A percentile compares a stretch with the other conserved stretches of the same genome.
phyloP scores from a whole-genome alignment of 2,329 filamentous ascomycete genomes.

The Fusarium anguioides region DNA sequence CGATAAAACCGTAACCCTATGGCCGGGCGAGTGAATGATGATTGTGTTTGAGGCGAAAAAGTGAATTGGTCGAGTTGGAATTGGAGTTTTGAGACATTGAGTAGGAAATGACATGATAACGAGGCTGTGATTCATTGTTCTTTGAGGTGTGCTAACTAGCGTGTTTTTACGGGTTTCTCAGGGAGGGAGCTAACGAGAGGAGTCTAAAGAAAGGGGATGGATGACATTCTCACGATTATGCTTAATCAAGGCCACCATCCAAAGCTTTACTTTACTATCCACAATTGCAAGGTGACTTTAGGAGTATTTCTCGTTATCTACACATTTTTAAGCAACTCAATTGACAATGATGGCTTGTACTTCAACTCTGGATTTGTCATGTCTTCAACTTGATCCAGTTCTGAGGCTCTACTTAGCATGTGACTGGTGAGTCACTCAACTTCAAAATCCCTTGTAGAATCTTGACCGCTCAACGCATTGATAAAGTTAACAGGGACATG shows the following conservation, averaged over 20 bases:
- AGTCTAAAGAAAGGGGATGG: neutral
- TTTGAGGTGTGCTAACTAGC: neutral
- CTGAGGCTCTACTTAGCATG: too few species aligned
- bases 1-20: neutral
- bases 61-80: neutral
- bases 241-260: neutral
- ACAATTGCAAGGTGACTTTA: too few species aligned
- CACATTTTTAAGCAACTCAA: too few species aligned
- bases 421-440: too few species aligned
- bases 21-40: constrained; percentile 9
- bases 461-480: too few species aligned
- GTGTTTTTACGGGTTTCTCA: neutral
- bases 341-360: too few species aligned
- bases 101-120: neutral
- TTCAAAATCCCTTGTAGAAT: too few species aligned
- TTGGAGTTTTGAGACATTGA: neutral
- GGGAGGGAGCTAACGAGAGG: neutral
- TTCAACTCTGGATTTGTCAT: too few species aligned
- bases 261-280: too few species aligned
- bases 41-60: neutral
- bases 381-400: too few species aligned
- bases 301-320: too few species aligned
- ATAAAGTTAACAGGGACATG: too few species aligned
- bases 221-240: neutral
- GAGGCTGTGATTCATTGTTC: neutral